Evolutionary conservation across 768 basidiomycete species (phyloP).

Genomic region (Mycena chlorophos): DNA sequence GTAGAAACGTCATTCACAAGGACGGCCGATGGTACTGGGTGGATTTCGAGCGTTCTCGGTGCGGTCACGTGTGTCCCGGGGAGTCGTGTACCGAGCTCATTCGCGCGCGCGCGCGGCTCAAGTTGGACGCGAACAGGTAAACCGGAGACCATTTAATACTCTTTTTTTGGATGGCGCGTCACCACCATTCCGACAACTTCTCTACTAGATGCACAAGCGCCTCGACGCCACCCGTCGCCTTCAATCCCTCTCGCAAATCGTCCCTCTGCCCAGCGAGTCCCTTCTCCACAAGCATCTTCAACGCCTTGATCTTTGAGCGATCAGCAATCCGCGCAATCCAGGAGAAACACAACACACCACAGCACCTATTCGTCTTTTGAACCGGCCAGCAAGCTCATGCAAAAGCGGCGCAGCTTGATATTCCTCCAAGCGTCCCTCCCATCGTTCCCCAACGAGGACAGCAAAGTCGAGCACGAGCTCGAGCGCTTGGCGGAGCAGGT

Average conservation of each 20-base stretch:
- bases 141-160: too few relatives aligned
- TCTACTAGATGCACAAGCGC: too few relatives aligned
- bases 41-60: too few relatives aligned
- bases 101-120: too few relatives aligned
- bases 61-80: too few relatives aligned
- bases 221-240: too few relatives aligned
- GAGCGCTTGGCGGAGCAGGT: constrained; percentile 61
- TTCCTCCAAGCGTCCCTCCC: constrained; percentile 55
- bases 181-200: too few relatives aligned
- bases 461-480: constrained; percentile 69
- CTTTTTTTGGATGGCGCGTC: too few relatives aligned
- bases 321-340: not conserved
- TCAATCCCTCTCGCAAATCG: not conserved
- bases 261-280: constrained; percentile 19
- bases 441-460: constrained; percentile 61
- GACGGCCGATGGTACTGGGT: too few relatives aligned
- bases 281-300: constrained; percentile 61
- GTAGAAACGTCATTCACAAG: too few relatives aligned
- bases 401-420: constrained; percentile 61
- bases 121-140: too few relatives aligned
- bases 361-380: constrained; percentile 53
- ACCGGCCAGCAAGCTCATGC: constrained; percentile 53
- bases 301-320: constrained; percentile 47
- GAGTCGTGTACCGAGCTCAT: too few relatives aligned
- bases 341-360: constrained; percentile 48